Conservation (phyloP, 2,329 filamentous ascomycete genomes). For the Talaromyces marneffei region DNA sequence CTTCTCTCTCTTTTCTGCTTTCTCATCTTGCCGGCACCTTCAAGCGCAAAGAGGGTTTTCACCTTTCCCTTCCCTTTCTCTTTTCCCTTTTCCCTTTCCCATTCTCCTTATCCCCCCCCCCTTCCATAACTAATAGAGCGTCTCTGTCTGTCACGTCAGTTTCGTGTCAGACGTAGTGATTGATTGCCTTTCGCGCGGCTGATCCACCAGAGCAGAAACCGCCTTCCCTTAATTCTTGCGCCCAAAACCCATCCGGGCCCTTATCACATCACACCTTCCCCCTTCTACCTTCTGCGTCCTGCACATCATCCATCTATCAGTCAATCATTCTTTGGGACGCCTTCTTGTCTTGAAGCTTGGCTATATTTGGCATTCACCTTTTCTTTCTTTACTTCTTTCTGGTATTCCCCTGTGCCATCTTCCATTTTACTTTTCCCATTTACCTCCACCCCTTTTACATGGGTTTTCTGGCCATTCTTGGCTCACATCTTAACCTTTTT, state of each 20-base stretch:
- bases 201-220: slow-evolving; percentile 2
- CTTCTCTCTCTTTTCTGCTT: not conserved
- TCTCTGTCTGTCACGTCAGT: not conserved
- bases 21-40: not conserved
- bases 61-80: slow-evolving; percentile 14
- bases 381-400: not conserved
- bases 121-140: not conserved
- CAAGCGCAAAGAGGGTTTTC: not conserved
- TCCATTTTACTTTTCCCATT: not conserved
- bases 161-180: not conserved
- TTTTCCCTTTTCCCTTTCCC: slow-evolving; percentile 22
- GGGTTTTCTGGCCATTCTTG: not conserved
- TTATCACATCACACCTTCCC: not conserved
- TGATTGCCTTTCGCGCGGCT: slow-evolving; percentile 2
- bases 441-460: not conserved
- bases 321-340: not conserved
- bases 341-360: not conserved
- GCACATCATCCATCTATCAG: not conserved
- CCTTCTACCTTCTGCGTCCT: not conserved
- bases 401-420: not conserved
- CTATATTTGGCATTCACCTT: not conserved
- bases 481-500: not conserved
- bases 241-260: slow-evolving; percentile 1
- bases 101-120: slow-evolving; percentile 17
- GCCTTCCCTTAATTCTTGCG: slow-evolving; percentile 1